Evolutionary conservation across 805 yeast genomes (phyloP).

Genomic region (Debaryomyces maramus): DNA sequence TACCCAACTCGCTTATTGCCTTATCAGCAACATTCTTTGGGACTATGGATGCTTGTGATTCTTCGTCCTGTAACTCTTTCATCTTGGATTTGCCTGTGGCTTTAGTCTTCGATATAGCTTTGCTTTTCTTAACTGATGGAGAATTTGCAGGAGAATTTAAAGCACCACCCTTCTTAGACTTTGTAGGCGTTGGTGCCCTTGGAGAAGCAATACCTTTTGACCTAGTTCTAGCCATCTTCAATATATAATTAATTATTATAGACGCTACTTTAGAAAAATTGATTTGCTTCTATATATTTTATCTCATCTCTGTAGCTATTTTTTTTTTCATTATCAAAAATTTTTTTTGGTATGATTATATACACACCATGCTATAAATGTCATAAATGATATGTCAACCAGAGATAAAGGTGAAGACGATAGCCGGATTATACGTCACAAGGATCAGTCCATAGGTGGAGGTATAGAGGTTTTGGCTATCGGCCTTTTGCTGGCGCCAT

Average conservation of each 20-base stretch:
- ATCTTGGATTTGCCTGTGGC: conserved; percentile 8
- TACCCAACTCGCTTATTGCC: conserved; percentile 66
- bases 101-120: conserved; percentile 13
- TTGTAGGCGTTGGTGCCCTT: conserved; percentile 25
- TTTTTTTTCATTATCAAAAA: neutral
- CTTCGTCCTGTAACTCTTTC: conserved; percentile 7
- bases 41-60: conserved; percentile 15
- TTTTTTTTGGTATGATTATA: neutral
- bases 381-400: no score
- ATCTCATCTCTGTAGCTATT: conserved; percentile 15
- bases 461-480: conserved; percentile 39
- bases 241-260: neutral
- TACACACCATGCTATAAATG: neutral
- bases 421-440: no score
- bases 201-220: conserved; percentile 27
- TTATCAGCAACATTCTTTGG: conserved; percentile 30
- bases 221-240: conserved; percentile 34
- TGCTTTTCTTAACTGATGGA: conserved; percentile 22
- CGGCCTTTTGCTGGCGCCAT: conserved; percentile 10
- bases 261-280: neutral
- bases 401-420: no score
- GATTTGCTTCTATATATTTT: conserved; percentile 8
- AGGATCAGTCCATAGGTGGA: conserved; percentile 17
- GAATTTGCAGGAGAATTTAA: conserved; percentile 22
- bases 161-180: conserved; percentile 20